These are phyloP conservation scores for Vigna hirtella DNA, from an alignment of 306 rosid species.

Conservation along the genomic window DNA sequence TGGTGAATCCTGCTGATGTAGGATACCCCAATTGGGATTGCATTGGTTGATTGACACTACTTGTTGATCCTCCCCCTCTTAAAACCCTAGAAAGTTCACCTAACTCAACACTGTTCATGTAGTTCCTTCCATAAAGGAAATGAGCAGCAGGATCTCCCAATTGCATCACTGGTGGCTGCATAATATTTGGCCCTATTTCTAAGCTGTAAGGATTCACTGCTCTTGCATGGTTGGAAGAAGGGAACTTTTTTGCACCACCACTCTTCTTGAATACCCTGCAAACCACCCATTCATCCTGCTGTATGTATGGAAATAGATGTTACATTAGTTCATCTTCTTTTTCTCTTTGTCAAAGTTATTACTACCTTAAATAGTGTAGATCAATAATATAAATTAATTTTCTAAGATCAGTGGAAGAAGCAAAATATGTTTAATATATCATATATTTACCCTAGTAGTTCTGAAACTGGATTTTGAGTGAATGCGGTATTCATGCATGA, in stretches of 20 bases:
- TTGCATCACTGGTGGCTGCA: conserved; percentile 67
- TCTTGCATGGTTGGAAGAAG: conserved; percentile 63
- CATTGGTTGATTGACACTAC: conserved; percentile 32
- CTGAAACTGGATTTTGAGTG: conserved; percentile 70
- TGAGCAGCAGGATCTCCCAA: conserved; percentile 63
- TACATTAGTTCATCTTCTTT: neutral
- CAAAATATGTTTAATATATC: neutral
- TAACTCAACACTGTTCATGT: conserved; percentile 58
- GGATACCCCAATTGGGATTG: conserved; percentile 35
- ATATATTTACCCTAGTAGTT: conserved; percentile 61
- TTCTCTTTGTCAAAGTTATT: neutral
- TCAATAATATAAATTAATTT: no score
- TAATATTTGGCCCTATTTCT: conserved; percentile 56
- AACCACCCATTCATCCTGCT: conserved; percentile 95
- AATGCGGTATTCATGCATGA: conserved; percentile 94
- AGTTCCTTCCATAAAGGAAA: conserved; percentile 67
- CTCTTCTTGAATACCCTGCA: conserved; percentile 87
- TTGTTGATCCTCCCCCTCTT: conserved; percentile 56
- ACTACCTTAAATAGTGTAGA: no score
- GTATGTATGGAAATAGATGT: neutral
- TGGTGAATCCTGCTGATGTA: conserved; percentile 36
- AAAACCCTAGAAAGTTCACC: conserved; percentile 69
- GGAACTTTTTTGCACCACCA: conserved; percentile 75
- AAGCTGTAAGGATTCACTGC: conserved; percentile 69
- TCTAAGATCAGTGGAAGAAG: neutral